Conservation (phyloP, 768 basidiomycete genomes). For the Psilocybe sp. region DNA sequence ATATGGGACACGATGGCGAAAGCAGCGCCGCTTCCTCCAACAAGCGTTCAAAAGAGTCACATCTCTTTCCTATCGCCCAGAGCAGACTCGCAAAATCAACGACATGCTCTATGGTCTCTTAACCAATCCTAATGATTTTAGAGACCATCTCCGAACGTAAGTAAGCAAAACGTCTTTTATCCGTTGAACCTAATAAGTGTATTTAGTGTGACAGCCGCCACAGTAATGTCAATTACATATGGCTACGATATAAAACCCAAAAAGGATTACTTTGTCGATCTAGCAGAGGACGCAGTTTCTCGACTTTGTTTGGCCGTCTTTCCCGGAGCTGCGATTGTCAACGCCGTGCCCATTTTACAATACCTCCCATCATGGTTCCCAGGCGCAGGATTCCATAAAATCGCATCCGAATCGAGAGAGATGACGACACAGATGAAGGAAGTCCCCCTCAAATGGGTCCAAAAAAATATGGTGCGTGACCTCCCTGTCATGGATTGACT, state of each 20-base stretch:
- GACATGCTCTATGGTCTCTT: conserved; percentile 28
- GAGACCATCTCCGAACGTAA: conserved; percentile 12
- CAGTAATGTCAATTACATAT: conserved; percentile 34
- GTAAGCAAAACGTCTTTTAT: background rate
- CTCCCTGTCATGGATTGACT: background rate
- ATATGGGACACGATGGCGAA: conserved; percentile 33
- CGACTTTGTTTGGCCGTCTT: conserved; percentile 14
- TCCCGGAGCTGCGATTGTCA: conserved; percentile 20
- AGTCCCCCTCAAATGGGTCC: conserved; percentile 18
- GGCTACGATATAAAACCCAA: conserved; percentile 25
- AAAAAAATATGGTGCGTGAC: conserved; percentile 15
- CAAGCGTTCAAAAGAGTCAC: conserved; percentile 26
- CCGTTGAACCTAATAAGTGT: background rate
- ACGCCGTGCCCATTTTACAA: conserved; percentile 24
- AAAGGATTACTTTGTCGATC: conserved; percentile 19
- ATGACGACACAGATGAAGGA: conserved; percentile 15
- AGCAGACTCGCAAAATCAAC: conserved; percentile 26
- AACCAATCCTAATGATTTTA: conserved; percentile 10
- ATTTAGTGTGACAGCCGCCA: conserved; percentile 29
- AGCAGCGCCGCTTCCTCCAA: conserved; percentile 31
- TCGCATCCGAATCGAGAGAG: conserved; percentile 10
- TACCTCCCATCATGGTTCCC: conserved; percentile 30
- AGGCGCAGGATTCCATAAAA: conserved; percentile 23
- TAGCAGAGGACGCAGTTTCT: conserved; percentile 17
- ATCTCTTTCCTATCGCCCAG: conserved; percentile 19